Evolutionary conservation across 108 stramenopile genomes (phyloP).

Genomic region (Cyclotella atomus): DNA sequence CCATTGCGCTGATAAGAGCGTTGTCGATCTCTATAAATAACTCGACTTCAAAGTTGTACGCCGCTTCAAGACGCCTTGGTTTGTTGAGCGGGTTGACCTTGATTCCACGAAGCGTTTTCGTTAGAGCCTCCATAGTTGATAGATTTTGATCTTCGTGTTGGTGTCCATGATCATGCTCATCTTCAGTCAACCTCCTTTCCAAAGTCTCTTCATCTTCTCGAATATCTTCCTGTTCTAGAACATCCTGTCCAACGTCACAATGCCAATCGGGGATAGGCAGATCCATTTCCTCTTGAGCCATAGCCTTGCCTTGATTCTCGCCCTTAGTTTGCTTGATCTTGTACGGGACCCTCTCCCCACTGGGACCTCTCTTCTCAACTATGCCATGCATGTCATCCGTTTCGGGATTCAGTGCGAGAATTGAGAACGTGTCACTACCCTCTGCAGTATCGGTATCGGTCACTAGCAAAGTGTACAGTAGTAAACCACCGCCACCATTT

Average conservation of each 20-base stretch:
- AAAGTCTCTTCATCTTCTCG: not conserved
- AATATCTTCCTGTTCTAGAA: not conserved
- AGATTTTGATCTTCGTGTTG: not conserved
- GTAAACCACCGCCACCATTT: not conserved
- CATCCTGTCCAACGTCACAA: slow-evolving; percentile 1
- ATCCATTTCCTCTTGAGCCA: slow-evolving; percentile 10
- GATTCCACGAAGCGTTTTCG: not conserved
- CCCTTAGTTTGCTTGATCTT: slow-evolving; percentile 1
- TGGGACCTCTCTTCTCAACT: not conserved
- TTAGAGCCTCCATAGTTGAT: not conserved
- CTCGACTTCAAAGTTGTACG: slow-evolving; percentile 10
- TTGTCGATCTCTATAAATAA: not conserved
- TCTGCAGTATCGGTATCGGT: not conserved
- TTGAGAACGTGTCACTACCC: not conserved
- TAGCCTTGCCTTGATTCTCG: slow-evolving; percentile 2
- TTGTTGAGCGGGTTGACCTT: slow-evolving; percentile 6
- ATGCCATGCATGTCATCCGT: slow-evolving; percentile 9
- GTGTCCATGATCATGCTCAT: not conserved
- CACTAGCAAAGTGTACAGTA: not conserved
- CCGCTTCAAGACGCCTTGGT: slow-evolving; percentile 1
- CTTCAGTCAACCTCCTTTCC: not conserved
- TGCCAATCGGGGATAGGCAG: not conserved
- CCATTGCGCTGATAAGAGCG: not conserved
- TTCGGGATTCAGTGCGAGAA: not conserved
- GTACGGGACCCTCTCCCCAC: not conserved